These are phyloP conservation scores for Fragaria nilgerrensis DNA, from an alignment of 306 rosid genomes.

Conservation along the genomic window DNA sequence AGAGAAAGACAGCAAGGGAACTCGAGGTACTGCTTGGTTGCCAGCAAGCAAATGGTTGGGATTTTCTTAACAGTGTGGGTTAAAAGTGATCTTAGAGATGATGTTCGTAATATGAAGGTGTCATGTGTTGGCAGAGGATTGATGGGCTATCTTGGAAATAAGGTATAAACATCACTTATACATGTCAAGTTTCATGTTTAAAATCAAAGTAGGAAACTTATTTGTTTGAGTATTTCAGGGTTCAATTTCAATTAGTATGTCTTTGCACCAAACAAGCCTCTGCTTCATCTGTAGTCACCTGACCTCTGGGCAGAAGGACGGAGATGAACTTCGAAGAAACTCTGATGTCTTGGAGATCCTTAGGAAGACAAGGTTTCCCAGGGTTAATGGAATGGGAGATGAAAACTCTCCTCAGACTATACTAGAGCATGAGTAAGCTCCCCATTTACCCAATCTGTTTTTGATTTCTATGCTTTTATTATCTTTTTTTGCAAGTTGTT, in stretches of 20 bases:
- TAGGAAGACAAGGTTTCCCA: slow-evolving; percentile 87
- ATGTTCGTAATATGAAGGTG: slow-evolving; percentile 78
- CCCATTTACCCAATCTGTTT: not conserved
- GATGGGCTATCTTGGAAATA: slow-evolving; percentile 99
- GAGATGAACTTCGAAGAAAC: slow-evolving; percentile 92
- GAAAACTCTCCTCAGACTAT: slow-evolving; percentile 75
- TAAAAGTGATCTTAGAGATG: slow-evolving; percentile 70
- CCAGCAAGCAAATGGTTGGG: slow-evolving; percentile 99
- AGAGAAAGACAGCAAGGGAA: slow-evolving; percentile 66
- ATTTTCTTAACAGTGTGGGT: slow-evolving; percentile 90
- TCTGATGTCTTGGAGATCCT: slow-evolving; percentile 97
- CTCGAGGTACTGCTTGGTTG: slow-evolving; percentile 86
- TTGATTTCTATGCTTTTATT: not conserved
- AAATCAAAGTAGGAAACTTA: slow-evolving; percentile 24
- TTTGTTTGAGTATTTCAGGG: slow-evolving; percentile 68
- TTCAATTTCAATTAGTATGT: slow-evolving; percentile 95
- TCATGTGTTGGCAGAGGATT: slow-evolving; percentile 98
- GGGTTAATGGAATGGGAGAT: slow-evolving; percentile 56
- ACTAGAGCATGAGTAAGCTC: slow-evolving; percentile 80
- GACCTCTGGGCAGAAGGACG: slow-evolving; percentile 98
- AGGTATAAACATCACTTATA: slow-evolving; percentile 44
- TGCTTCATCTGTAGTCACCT: slow-evolving; percentile 98
- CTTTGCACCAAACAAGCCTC: slow-evolving; percentile 93
- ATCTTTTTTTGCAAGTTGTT: slow-evolving; percentile 16
- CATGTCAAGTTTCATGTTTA: slow-evolving; percentile 10